Conservation (phyloP, 2,329 filamentous ascomycete species). For the Xylariaceae sp. region DNA sequence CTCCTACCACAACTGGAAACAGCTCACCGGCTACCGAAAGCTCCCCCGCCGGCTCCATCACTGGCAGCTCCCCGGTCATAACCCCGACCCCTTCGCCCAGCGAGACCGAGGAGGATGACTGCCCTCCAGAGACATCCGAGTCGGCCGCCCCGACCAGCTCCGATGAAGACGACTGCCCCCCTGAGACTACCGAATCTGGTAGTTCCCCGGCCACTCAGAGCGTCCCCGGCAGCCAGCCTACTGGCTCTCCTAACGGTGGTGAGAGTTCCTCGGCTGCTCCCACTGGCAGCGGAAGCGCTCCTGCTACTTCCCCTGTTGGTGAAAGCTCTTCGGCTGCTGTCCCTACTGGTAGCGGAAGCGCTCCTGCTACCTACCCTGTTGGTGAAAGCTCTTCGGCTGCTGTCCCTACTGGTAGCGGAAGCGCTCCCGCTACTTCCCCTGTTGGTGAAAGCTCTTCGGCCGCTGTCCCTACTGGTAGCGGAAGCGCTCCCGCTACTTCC, state of each 20-base stretch:
- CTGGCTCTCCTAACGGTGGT: not conserved
- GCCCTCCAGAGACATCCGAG: conserved; percentile 2
- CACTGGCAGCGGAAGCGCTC: not conserved
- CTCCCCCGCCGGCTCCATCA: not conserved
- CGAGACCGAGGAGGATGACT: conserved; percentile 4
- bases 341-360: not conserved
- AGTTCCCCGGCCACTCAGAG: not conserved
- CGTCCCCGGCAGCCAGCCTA: not conserved
- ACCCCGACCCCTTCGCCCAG: not conserved
- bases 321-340: no score
- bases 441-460: not conserved
- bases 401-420: not conserved
- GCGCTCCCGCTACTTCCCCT: not conserved
- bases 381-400: not conserved
- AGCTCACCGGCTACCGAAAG: not conserved
- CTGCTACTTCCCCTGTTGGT: not conserved
- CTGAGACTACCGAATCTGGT: conserved; percentile 7
- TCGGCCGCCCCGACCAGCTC: not conserved
- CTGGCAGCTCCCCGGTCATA: not conserved
- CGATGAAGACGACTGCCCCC: conserved; percentile 12
- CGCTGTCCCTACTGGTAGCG: not conserved
- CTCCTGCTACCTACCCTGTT: not conserved
- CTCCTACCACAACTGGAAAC: not conserved
- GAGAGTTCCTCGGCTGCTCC: not conserved
- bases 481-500: not conserved